Evolutionary conservation across 345 rosid genomes (phyloP), one percentile per base, ranked within the genome.

Genomic region (Eutrema yunnanense): DNA sequence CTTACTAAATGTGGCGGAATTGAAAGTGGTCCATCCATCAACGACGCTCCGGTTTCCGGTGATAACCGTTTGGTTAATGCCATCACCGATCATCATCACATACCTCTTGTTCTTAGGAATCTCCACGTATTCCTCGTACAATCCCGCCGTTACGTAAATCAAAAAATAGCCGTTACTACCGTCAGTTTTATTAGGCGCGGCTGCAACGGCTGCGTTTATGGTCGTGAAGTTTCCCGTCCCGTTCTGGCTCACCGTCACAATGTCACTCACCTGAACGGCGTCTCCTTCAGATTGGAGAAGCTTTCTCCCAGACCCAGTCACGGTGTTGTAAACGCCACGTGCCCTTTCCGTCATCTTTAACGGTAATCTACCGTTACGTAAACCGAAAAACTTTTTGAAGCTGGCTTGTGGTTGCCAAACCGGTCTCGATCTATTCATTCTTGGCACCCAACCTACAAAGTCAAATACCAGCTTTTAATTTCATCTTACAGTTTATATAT

Each of bases 21-120:
- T 85, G 81, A 92, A 92, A 30, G 96, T 95, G 29, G 96, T 92
- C 99, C 96, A 92, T 5, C 90, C 90, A 36, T 90, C 99, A 65
- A 52, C 96, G 8, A 86, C 89, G 73, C 92, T 94, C 2, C 86
- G 85, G 67, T 89, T 92, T 6, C 99, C 96, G 12, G 96, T 92
- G 51, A 94, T 87, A 19, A 95, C 59, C 0, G 99, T 95, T 70
- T 73, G 84, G 77, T 88, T 87, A 74, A 95, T 92, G 27, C 97
- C 99, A 7, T 86, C 99, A 6, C 99, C 99, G 8, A 92, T 67
- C 84, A 95, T 92, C 93, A 92, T 89, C 40, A 95, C 84, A 40
- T 88, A 88, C 11, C 59, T 81, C 74, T 92, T 95, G 52, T 82
- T 80, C 84, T 86, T 95, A 1, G 92, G 67, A 65, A 95, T 43